Base-by-base conservation (phyloP, 1,284 basidiomycete species). In the Sanguinoderma infundibulare region DNA sequence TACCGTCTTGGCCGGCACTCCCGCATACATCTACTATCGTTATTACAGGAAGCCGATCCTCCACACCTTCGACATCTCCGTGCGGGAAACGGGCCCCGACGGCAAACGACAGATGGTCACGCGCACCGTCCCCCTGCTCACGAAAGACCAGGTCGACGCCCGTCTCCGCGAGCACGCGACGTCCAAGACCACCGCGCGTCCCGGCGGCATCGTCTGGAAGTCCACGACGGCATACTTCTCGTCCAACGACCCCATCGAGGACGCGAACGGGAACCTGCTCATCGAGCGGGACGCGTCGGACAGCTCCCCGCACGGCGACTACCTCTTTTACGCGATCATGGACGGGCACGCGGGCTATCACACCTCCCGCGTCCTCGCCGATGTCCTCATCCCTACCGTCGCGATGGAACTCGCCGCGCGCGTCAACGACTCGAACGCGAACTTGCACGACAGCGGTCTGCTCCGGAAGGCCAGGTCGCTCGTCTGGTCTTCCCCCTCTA, bases 231-330 rank as follows among this genome's bases (percentile, higher is more conserved):
- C 93, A 22, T 85, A 83, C 50, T 78, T 98, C 38, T 80, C 92
- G 1, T 91, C 94, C 6, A 98, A 98, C 72, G 86, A 93, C 64
- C 94, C 95, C 17, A 90, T 97, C 59, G 96, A 98, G 76, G 96
- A 98, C 73, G 87, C 94, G 20, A 84, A 89, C 67, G 86, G 92
- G 3, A 84, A 86, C 60, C 87, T 90, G 59, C 80, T 97, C 60
- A 78, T 97, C 20, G 75, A 85, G 65, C 79, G 88, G 47, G 87
- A 91, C 68, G 77, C 77, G 1, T 78, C 81, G 2, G 84, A 89
- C 65, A 76, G 81, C 20, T 79, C 81, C 3, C 78, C 80, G 0
- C 82, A 85, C 12, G 90, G 91, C 10, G 91, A 94, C 71, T 83
- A 91, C 65, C 79, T 94, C 53, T 91, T 97, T 75, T 95, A 94